Conservation (phyloP, 306 rosid species). For the Prunus salicina region DNA sequence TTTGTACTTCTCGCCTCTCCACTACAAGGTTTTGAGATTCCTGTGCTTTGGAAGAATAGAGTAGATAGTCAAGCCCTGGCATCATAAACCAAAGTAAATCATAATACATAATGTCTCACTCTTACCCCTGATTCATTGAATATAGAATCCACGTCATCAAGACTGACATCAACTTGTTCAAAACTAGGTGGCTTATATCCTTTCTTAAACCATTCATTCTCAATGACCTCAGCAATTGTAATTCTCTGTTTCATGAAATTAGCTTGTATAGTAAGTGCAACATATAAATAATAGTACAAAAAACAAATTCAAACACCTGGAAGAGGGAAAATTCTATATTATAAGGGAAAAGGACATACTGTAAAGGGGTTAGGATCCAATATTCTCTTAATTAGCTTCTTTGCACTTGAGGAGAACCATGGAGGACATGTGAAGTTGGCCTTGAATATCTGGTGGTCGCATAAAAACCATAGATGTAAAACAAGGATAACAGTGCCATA, state of each 20-base stretch:
- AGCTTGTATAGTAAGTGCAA: neutral
- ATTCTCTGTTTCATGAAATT: constrained; percentile 65
- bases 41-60: constrained; percentile 34
- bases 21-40: constrained; percentile 65
- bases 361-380: constrained; percentile 84
- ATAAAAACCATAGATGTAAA: neutral
- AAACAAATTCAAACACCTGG: neutral
- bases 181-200: constrained; percentile 81
- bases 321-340: neutral
- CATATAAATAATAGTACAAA: neutral
- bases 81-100: constrained; percentile 12
- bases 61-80: constrained; percentile 22
- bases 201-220: constrained; percentile 96
- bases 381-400: constrained; percentile 79
- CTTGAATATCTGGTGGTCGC: constrained; percentile 72
- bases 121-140: constrained; percentile 64
- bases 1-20: constrained; percentile 63
- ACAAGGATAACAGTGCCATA: neutral
- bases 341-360: constrained; percentile 38
- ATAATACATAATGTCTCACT: constrained; percentile 12
- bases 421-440: constrained; percentile 83
- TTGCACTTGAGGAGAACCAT: constrained; percentile 92
- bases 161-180: constrained; percentile 68
- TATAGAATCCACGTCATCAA: constrained; percentile 71
- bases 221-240: constrained; percentile 71